These are phyloP conservation scores for Penicillium sp. DNA, from an alignment of 2,329 filamentous ascomycete species.

Conservation along the genomic window DNA sequence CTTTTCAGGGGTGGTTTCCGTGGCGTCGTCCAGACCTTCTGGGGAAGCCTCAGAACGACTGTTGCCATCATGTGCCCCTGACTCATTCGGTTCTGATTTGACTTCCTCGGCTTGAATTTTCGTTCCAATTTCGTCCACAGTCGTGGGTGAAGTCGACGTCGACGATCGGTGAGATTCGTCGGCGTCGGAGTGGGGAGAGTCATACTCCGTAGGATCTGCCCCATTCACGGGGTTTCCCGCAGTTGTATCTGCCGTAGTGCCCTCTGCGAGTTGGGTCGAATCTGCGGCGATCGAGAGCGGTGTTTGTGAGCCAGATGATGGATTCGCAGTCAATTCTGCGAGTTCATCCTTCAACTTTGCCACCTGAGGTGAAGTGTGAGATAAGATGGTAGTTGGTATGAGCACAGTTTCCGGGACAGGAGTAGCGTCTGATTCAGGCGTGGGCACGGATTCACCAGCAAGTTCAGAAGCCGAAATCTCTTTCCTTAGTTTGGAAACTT, in stretches of 20 bases:
- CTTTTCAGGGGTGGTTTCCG: conserved; percentile 20
- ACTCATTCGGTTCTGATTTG: conserved; percentile 2
- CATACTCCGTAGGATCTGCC: conserved; percentile 21
- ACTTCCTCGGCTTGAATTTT: conserved; percentile 24
- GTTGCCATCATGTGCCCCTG: conserved; percentile 6
- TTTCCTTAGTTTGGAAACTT: conserved; percentile 39
- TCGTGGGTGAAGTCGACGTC: conserved; percentile 41
- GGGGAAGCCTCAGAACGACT: conserved; percentile 12
- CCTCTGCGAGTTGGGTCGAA: background rate
- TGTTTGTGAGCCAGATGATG: conserved; percentile 7
- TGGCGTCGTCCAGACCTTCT: conserved; percentile 26
- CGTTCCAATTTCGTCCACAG: conserved; percentile 29
- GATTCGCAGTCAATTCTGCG: conserved; percentile 5
- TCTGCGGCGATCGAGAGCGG: conserved; percentile 3
- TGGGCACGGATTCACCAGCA: conserved; percentile 21
- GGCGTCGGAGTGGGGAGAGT: conserved; percentile 30
- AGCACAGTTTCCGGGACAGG: conserved; percentile 10
- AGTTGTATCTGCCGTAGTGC: conserved; percentile 8
- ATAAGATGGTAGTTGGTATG: conserved; percentile 2
- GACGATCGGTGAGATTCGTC: conserved; percentile 38
- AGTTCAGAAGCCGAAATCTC: conserved; percentile 38
- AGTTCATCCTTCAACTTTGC: conserved; percentile 20
- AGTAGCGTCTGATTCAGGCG: conserved; percentile 12
- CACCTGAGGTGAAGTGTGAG: conserved; percentile 3
- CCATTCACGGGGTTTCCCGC: conserved; percentile 11